phyloP scores from a whole-genome alignment of 768 basidiomycete species.

The Auricularia heimuer region DNA sequence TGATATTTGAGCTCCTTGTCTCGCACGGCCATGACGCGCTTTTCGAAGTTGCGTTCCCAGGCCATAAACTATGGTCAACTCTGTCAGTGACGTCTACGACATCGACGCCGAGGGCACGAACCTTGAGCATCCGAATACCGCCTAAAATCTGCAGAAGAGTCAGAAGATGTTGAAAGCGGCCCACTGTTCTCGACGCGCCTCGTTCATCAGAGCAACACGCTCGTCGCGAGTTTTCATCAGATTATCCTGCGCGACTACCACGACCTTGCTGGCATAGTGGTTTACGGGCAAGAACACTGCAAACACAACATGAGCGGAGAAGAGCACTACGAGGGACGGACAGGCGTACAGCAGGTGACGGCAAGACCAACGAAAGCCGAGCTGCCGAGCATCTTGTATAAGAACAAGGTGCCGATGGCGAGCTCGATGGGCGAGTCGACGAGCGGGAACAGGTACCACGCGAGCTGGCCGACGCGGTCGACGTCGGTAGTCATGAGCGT shows the following conservation, averaged over 20 bases:
- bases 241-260: conserved; percentile 70
- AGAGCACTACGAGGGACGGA: too few relatives aligned
- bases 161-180: not conserved
- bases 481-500: conserved; percentile 94
- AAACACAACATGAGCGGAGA: conserved; percentile 2
- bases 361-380: conserved; percentile 13
- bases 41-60: conserved; percentile 86
- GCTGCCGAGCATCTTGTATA: conserved; percentile 67
- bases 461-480: conserved; percentile 78
- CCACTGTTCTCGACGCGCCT: conserved; percentile 20
- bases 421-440: conserved; percentile 77
- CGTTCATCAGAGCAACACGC: conserved; percentile 86
- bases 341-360: conserved; percentile 18
- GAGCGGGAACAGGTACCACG: conserved; percentile 67
- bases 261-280: conserved; percentile 72
- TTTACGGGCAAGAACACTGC: conserved; percentile 56
- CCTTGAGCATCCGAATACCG: conserved; percentile 85
- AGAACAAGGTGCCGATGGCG: conserved; percentile 58
- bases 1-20: conserved; percentile 78
- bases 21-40: conserved; percentile 58
- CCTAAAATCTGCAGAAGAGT: conserved; percentile 46
- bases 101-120: conserved; percentile 9
- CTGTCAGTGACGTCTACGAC: not conserved
- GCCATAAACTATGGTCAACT: conserved; percentile 67
- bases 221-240: conserved; percentile 90